phyloP scores from a whole-genome alignment of 1,284 basidiomycete genomes.

The Rugosomyces carneus region DNA sequence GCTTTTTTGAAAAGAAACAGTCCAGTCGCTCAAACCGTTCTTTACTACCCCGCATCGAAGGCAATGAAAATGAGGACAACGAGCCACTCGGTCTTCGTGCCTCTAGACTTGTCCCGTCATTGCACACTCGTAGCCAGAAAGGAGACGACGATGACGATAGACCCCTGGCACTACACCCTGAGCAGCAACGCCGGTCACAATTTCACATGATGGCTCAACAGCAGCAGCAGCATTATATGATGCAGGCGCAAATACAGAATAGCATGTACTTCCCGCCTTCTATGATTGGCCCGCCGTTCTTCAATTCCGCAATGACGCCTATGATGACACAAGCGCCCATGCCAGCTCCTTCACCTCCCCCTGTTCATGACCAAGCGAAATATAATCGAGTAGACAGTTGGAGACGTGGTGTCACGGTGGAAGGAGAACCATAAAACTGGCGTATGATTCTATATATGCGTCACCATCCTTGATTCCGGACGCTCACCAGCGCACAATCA shows the following conservation, averaged over 20 bases:
- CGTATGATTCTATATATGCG: background rate
- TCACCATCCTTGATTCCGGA: background rate
- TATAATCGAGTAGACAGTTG: slow-evolving; percentile 69
- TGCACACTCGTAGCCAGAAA: slow-evolving; percentile 12
- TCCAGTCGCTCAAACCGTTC: slow-evolving; percentile 38
- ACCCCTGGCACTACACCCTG: slow-evolving; percentile 69
- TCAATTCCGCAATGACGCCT: slow-evolving; percentile 45
- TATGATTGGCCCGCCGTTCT: slow-evolving; percentile 63
- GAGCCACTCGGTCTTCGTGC: slow-evolving; percentile 61
- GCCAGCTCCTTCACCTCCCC: slow-evolving; percentile 53
- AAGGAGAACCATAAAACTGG: slow-evolving; percentile 22
- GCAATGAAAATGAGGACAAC: slow-evolving; percentile 60
- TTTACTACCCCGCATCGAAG: slow-evolving; percentile 19
- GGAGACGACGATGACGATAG: slow-evolving; percentile 55
- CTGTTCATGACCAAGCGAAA: slow-evolving; percentile 56
- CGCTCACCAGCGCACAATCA: background rate
- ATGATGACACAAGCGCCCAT: slow-evolving; percentile 46
- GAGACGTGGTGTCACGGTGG: slow-evolving; percentile 70
- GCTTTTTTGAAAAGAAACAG: slow-evolving; percentile 49
- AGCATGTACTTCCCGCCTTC: slow-evolving; percentile 66
- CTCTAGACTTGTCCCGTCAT: slow-evolving; percentile 30
- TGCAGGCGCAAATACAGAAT: slow-evolving; percentile 69
- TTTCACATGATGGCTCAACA: slow-evolving; percentile 56
- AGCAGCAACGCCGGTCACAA: slow-evolving; percentile 70
- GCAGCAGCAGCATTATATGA: slow-evolving; percentile 48